Percentiles rank a stretch among this genome's conserved stretches.
Conservation (phyloP, 1,139 yeast genomes). For the Yamadazyma pseudoaaseri region DNA sequence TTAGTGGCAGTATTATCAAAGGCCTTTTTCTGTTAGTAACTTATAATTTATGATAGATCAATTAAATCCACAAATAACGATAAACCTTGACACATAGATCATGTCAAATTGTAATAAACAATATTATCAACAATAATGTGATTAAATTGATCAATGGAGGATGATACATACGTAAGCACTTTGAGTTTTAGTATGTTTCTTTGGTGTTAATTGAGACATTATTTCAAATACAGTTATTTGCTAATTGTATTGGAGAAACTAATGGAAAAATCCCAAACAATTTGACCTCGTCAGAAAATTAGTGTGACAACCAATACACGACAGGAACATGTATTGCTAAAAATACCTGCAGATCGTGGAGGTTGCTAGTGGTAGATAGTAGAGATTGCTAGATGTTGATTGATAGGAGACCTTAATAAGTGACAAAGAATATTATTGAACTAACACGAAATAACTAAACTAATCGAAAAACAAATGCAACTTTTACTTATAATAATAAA, state of each 20-base stretch:
- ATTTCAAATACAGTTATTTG: neutral
- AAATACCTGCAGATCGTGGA: too few relatives aligned
- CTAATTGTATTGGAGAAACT: neutral
- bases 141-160: neutral
- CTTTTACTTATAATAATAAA: constrained; percentile 10
- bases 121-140: too few relatives aligned
- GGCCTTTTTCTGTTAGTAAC: constrained; percentile 45
- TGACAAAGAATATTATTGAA: neutral
- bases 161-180: constrained; percentile 54
- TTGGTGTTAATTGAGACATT: constrained; percentile 23
- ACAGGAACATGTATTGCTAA: too few relatives aligned
- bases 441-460: neutral
- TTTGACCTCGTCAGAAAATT: neutral
- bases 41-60: constrained; percentile 19
- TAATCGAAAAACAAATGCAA: neutral
- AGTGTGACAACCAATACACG: too few relatives aligned
- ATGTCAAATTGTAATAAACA: too few relatives aligned
- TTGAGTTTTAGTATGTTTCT: constrained; percentile 75
- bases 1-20: constrained; percentile 95
- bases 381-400: too few relatives aligned
- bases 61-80: too few relatives aligned
- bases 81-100: too few relatives aligned
- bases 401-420: too few relatives aligned
- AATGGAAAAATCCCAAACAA: neutral
- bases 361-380: too few relatives aligned